Conservation (phyloP, 2,329 filamentous ascomycete species). For the Botryosphaeria dothidea region DNA sequence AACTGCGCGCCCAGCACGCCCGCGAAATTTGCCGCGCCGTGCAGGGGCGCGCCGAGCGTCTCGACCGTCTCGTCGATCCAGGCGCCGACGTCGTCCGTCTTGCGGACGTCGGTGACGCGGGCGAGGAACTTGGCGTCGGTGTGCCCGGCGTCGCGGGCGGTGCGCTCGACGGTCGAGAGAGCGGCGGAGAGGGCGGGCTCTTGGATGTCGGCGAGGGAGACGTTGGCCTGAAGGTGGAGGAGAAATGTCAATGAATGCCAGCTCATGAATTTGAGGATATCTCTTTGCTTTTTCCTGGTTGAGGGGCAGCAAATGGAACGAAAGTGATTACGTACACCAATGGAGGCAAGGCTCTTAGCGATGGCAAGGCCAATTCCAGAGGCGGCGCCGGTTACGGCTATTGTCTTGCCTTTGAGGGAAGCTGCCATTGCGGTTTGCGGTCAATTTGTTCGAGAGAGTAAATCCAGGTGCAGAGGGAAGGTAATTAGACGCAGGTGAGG, state of each 20-base stretch:
- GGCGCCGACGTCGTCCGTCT: slow-evolving; percentile 48
- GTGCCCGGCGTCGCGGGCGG: slow-evolving; percentile 33
- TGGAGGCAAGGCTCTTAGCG: neutral
- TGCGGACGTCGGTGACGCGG: slow-evolving; percentile 50
- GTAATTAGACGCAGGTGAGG: neutral
- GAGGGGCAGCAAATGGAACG: neutral
- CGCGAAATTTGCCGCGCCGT: slow-evolving; percentile 60
- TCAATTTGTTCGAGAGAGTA: too few species aligned
- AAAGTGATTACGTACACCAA: slow-evolving; percentile 19
- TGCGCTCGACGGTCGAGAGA: neutral
- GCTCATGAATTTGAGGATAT: too few species aligned
- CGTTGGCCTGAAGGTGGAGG: neutral
- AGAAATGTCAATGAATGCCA: too few species aligned
- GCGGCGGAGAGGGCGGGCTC: slow-evolving; percentile 2
- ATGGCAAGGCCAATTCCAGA: slow-evolving; percentile 30
- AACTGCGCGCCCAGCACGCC: slow-evolving; percentile 36
- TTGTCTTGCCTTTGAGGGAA: slow-evolving; percentile 32
- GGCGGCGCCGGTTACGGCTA: slow-evolving; percentile 34
- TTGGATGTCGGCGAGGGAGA: neutral
- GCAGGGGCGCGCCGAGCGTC: slow-evolving; percentile 51
- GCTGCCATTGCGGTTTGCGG: neutral
- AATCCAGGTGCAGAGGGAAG: neutral
- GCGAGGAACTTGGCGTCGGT: slow-evolving; percentile 20
- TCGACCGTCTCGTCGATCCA: slow-evolving; percentile 51
- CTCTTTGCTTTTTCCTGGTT: neutral